Percentiles rank a stretch among this genome's conserved stretches.
These are phyloP conservation scores for Sporothrix curviconia DNA, from an alignment of 2,329 filamentous ascomycete species.

Conservation along the genomic window DNA sequence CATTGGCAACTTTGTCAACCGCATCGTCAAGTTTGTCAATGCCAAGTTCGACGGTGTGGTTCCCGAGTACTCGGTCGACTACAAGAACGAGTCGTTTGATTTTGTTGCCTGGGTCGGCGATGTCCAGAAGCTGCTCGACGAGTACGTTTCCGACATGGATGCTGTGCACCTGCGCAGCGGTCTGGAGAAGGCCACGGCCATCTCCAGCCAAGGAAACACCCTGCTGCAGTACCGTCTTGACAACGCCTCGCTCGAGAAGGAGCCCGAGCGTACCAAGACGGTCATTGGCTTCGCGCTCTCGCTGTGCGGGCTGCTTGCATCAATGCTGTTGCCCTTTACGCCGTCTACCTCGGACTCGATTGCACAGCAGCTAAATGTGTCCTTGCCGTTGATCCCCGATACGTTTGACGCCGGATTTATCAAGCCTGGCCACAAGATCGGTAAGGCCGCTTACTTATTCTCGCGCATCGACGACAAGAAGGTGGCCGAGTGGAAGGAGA, in stretches of 20 bases:
- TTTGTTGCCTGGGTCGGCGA: conserved; percentile 51
- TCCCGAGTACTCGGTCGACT: conserved; percentile 54
- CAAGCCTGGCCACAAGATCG: conserved; percentile 71
- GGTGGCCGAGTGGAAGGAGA: conserved; percentile 62
- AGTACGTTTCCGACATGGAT: conserved; percentile 63
- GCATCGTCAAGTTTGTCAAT: conserved; percentile 69
- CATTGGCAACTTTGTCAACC: conserved; percentile 68
- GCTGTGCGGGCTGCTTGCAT: conserved; percentile 73
- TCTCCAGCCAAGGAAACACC: conserved; percentile 52
- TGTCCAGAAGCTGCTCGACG: conserved; percentile 58
- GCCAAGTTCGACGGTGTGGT: conserved; percentile 66
- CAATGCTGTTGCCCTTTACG: conserved; percentile 76
- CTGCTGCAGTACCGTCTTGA: conserved; percentile 40
- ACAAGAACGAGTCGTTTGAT: conserved; percentile 41
- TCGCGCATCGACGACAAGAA: conserved; percentile 66
- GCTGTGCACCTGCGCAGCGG: conserved; percentile 64
- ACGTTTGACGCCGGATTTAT: conserved; percentile 57
- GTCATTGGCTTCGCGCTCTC: conserved; percentile 77
- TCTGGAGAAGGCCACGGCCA: conserved; percentile 57
- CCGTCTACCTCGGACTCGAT: conserved; percentile 71
- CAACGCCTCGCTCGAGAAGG: conserved; percentile 40
- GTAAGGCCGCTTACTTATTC: conserved; percentile 51
- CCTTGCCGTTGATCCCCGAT: conserved; percentile 58
- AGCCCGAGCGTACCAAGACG: conserved; percentile 47
- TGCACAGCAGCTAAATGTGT: conserved; percentile 58